These are phyloP conservation scores for Trichoderma endophyticum DNA, from an alignment of 2,329 filamentous ascomycete genomes.

Conservation along the genomic window DNA sequence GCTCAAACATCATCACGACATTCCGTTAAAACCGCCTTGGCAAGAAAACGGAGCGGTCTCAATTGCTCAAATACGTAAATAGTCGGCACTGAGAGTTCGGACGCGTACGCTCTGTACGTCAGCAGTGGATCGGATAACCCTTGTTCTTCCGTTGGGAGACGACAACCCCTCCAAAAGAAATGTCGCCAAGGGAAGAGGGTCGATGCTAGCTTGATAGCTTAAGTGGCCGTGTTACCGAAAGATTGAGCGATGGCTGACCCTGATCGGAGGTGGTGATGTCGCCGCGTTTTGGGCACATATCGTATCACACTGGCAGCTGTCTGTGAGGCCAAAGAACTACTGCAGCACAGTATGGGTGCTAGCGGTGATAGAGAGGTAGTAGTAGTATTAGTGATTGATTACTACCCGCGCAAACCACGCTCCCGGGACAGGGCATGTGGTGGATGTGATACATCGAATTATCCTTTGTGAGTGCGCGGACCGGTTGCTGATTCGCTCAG, in stretches of 20 bases:
- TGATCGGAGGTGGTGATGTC: not conserved
- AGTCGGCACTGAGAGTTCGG: not conserved
- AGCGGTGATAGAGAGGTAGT: not conserved
- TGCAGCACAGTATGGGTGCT: not conserved
- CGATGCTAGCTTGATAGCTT: slow-evolving; percentile 13
- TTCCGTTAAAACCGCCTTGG: slow-evolving; percentile 13
- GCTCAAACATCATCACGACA: not conserved
- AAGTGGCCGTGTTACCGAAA: slow-evolving; percentile 14
- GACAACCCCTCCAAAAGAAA: not conserved
- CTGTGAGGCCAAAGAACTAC: not conserved
- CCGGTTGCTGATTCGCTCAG: slow-evolving; percentile 5
- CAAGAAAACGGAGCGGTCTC: not conserved
- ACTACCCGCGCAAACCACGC: slow-evolving; percentile 6
- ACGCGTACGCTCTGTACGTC: slow-evolving; percentile 16
- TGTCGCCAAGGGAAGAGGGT: not conserved
- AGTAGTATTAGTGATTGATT: not conserved
- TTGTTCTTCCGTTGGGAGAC: not conserved
- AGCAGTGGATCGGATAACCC: slow-evolving; percentile 8
- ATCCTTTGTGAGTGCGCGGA: not conserved
- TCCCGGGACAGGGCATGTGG: slow-evolving; percentile 7
- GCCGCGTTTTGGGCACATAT: not conserved
- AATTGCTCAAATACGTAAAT: slow-evolving; percentile 2
- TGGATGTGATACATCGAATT: not conserved
- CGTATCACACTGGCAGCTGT: not conserved
- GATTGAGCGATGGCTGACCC: not conserved